Base-by-base conservation (phyloP, 805 yeast genomes). In the Monosporozyma aerobia region DNA sequence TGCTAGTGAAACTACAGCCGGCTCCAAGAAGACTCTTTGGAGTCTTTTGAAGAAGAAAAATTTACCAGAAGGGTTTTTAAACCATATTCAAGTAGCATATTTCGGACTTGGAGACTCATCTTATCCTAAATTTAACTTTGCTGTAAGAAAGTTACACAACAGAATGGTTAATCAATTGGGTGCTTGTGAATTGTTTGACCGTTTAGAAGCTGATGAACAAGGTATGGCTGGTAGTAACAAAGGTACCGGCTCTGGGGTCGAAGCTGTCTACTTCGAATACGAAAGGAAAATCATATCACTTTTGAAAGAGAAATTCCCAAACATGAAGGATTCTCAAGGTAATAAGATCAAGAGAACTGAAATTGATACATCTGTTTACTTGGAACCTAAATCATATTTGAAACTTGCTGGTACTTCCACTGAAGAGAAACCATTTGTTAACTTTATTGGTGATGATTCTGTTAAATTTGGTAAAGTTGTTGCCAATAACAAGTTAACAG, bases 81-180 rank as follows among this genome's bases (percentile, higher is more conserved):
- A 76, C 56, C 87, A 83, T 62, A 59, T 87, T 10, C 67, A 72
- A 16, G 74, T 90, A 58, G 79, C 92, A 2, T 77, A 89, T 1
- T 85, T 94, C 63, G 99, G 99, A 0, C 70, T 94, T 1, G 99
- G 99, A 27, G 98, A 94, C 67, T 84, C 96, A 0, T 84, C 95
- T 1, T 94, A 94, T 65, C 87, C 95, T 5, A 79, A 85, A 57
- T 94, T 81, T 70, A 92, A 94, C 69, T 83, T 82, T 75, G 97
- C 96, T n/a, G 79, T 85, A 39, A 78, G 83, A 55, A 90, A 92
- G 62, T 68, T 94, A 16, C 96, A 92, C 65, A 77, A 81, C 23
- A 74, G 99, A 53, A 62, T 92, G 33, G 61, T 70, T 2, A 60
- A 75, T 29, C 97, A 92, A 68, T 72, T 94, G 14, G 98, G 99